These are phyloP conservation scores for Talaromyces thailandensis DNA, from an alignment of 495 filamentous ascomycete genomes.

Conservation along the genomic window DNA sequence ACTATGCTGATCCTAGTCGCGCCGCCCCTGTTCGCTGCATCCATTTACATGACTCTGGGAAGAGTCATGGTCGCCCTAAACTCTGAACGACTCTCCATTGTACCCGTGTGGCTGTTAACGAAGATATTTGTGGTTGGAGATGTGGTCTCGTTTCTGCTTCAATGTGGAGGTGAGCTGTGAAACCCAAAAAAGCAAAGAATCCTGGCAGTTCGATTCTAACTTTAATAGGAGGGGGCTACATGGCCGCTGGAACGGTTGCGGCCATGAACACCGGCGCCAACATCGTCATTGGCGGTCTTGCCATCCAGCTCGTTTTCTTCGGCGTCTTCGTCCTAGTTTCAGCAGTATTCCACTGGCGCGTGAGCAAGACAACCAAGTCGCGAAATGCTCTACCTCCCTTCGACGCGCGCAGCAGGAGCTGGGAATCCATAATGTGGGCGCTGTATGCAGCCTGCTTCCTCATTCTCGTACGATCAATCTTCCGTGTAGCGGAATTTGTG, in stretches of 20 bases:
- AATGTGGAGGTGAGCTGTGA: constrained; percentile 21
- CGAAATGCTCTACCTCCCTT: constrained; percentile 7
- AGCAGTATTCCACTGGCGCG: constrained; percentile 28
- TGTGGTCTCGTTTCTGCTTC: constrained; percentile 25
- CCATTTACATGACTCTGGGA: constrained; percentile 52
- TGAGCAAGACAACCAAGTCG: constrained; percentile 9
- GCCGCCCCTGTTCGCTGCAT: constrained; percentile 36
- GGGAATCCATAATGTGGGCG: constrained; percentile 39
- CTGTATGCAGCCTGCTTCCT: constrained; percentile 44
- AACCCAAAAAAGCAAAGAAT: too few species aligned
- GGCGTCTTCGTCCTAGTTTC: constrained; percentile 30
- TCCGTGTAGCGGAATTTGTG: constrained; percentile 52
- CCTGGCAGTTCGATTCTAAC: neutral
- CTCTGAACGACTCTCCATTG: constrained; percentile 24
- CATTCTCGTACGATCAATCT: constrained; percentile 52
- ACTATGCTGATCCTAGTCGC: constrained; percentile 24
- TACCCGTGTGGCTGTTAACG: constrained; percentile 19
- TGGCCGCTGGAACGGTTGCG: constrained; percentile 12
- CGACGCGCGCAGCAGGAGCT: constrained; percentile 22
- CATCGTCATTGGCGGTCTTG: constrained; percentile 37
- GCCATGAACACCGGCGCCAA: constrained; percentile 26
- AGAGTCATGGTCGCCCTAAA: constrained; percentile 35
- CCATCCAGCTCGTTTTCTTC: constrained; percentile 34
- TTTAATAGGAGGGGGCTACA: constrained; percentile 16
- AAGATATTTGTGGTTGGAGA: constrained; percentile 30